Conservation (phyloP, 129 eudicot genomes). For the Pittosporum tobira region DNA sequence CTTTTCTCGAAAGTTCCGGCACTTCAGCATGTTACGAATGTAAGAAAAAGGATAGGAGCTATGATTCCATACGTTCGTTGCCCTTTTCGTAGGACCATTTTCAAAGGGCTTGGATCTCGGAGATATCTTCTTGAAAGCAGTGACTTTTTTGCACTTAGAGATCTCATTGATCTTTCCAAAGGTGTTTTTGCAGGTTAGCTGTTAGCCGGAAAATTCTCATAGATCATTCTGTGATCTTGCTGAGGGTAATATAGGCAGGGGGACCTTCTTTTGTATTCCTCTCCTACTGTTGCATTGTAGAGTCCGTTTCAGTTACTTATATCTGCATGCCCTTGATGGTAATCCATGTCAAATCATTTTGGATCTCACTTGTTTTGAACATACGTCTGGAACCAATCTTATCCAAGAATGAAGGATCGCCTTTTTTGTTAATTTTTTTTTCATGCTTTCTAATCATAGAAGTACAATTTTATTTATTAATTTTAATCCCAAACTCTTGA, state of each 20-base stretch:
- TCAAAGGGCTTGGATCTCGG: conserved; percentile 80
- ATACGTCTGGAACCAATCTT: neutral
- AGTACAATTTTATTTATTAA: neutral
- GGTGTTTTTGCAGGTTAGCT: conserved; percentile 88
- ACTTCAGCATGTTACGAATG: conserved; percentile 64
- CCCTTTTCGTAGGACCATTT: conserved; percentile 75
- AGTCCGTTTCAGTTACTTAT: neutral
- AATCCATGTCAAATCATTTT: neutral
- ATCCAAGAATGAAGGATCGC: neutral
- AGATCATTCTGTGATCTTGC: too few species aligned
- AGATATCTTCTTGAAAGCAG: conserved; percentile 87
- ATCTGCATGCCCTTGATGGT: too few species aligned
- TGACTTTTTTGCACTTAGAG: conserved; percentile 85
- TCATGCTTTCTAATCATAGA: neutral
- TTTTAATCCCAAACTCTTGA: neutral
- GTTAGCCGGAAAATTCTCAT: neutral
- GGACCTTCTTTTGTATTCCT: too few species aligned
- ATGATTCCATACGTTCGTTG: conserved; percentile 88
- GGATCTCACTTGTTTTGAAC: neutral
- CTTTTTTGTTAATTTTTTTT: neutral
- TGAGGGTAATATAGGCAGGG: too few species aligned
- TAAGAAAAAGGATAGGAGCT: conserved; percentile 62
- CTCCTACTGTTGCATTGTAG: too few species aligned
- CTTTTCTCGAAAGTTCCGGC: conserved; percentile 78
- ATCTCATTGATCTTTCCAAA: conserved; percentile 88